Conservation (phyloP, 169 alveolate species). For the Eimeria acervulina region DNA sequence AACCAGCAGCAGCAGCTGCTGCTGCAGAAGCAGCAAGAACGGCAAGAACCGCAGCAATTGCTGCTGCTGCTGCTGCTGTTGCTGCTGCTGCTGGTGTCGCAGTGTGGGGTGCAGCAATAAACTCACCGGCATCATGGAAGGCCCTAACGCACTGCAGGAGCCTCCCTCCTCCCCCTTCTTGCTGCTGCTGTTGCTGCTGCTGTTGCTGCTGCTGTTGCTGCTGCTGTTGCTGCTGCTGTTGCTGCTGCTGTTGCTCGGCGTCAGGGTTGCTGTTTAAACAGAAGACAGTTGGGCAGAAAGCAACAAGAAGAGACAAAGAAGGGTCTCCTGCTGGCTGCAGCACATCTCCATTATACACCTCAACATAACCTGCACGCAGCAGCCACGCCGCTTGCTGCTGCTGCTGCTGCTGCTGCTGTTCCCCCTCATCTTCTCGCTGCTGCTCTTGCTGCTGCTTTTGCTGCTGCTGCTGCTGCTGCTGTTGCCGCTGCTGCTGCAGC, state of each 20-base stretch:
- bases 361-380: slow-evolving; percentile 26
- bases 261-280: slow-evolving; percentile 6
- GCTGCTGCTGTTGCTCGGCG: slow-evolving; percentile 28
- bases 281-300: neutral
- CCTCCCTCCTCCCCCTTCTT: neutral
- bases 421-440: neutral
- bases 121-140: neutral
- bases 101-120: neutral
- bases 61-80: neutral
- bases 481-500: neutral
- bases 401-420: slow-evolving; percentile 34
- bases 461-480: slow-evolving; percentile 34
- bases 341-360: neutral
- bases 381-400: slow-evolving; percentile 56
- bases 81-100: slow-evolving; percentile 20
- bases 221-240: slow-evolving; percentile 4
- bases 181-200: slow-evolving; percentile 45
- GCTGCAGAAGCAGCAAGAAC: too few species aligned
- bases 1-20: too few species aligned
- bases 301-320: neutral
- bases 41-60: too few species aligned
- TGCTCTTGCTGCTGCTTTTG: neutral
- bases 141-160: neutral
- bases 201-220: slow-evolving; percentile 45
- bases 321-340: slow-evolving; percentile 11